Base-by-base conservation (phyloP, 495 filamentous ascomycete species). In the Viridothelium virens region DNA sequence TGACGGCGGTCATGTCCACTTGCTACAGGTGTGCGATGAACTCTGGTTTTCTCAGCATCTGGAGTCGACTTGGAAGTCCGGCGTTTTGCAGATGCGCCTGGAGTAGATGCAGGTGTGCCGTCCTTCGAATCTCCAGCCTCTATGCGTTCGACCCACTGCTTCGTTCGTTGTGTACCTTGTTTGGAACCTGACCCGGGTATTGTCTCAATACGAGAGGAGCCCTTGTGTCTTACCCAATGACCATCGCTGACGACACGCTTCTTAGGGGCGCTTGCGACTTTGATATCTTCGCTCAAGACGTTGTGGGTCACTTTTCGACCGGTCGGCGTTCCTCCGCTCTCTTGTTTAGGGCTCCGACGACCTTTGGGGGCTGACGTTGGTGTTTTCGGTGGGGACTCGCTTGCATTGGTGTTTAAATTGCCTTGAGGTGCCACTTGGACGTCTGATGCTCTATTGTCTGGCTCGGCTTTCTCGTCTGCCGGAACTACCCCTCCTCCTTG, bases 211-310 rank as follows among this genome's bases (percentile, higher is more conserved):
- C 53, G 53, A 5, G 53, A 59, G 4, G 53, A 59, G 14, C 53
- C 31, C 14, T 59, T 59, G 65, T 74, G 69, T 65, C 66, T 75
- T n/a, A 73, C 69, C 77, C 77, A 79, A 66, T 77, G 75, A 36
- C 71, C 76, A 66, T 79, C 77, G 70, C 76, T 78, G 11, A 79
- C 69, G n/a, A 79, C 73, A 12, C 77, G 72, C 70, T 79, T 79
- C 71, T 76, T 76, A 37, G 77, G 76, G 37, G 75, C 72, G n/a
- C 56, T 74, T 25, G 74, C 77, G 47, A 65, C 63, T 34, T 68
- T 73, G 36, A 77, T 63, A 2, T 79, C 76, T 11, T 71, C 69
- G 46, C 73, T 73, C 56, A 76, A 61, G 47, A 65, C 67, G 61
- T 68, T 72, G 65, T 69, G 70, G 39, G 37, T 61, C n/a, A 65